Evolutionary conservation across 208 protist species (phyloP).

Genomic region (Tritrichomonas foetus): DNA sequence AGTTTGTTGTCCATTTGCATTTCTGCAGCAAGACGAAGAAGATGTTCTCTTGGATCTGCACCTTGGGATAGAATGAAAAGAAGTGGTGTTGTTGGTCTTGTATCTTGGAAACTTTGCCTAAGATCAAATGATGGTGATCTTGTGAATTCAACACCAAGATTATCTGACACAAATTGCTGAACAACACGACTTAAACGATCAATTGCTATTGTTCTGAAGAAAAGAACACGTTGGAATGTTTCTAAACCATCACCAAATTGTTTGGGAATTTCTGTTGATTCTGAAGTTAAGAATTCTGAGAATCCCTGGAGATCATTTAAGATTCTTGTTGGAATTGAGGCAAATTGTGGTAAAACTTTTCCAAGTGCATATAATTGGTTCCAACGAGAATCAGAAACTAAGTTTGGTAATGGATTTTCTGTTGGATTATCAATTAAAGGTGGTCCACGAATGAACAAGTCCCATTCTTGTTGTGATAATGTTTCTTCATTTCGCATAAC

Average conservation of each 20-base stretch:
- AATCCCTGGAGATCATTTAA: conserved; percentile 89
- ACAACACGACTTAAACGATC: neutral
- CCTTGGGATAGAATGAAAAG: conserved; percentile 92
- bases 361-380: conserved; percentile 48
- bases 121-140: conserved; percentile 58
- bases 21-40: conserved; percentile 75
- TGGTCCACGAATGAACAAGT: conserved; percentile 55
- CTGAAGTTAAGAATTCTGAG: conserved; percentile 60
- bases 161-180: conserved; percentile 39
- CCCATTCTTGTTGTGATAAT: conserved; percentile 57
- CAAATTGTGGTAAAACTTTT: conserved; percentile 56
- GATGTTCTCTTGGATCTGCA: conserved; percentile 79
- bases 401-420: neutral
- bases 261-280: conserved; percentile 68
- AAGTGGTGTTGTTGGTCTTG: conserved; percentile 66
- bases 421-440: neutral
- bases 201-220: neutral
- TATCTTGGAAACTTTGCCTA: conserved; percentile 51
- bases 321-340: conserved; percentile 62
- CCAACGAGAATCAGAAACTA: conserved; percentile 15
- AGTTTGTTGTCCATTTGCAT: conserved; percentile 64
- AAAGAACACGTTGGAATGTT: neutral
- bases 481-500: conserved; percentile 63
- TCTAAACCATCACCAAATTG: conserved; percentile 60
- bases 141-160: conserved; percentile 54